Base-by-base conservation (phyloP, 129 eudicot genomes). In the Tagetes erecta region DNA sequence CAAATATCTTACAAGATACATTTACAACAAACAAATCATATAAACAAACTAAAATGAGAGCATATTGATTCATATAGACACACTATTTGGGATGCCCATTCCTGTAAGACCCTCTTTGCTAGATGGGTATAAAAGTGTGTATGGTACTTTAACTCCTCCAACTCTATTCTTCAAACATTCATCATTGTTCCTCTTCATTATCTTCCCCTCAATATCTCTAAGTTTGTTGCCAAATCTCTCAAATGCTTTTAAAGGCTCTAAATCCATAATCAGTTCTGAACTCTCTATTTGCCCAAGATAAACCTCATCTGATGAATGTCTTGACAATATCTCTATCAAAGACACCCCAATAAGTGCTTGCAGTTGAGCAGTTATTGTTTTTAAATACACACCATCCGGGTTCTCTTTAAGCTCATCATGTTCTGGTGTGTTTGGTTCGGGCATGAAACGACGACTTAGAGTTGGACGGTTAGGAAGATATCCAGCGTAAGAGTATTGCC, bases 401-500 rank as follows among this genome's bases (percentile, higher is more conserved):
- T 87, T 63, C 12, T 80, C 35, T 62, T 69, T 41, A 44, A 87
- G 87, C 83, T 87, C 91, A 2, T 79, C 83, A 7, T 87, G 84
- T 34, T 85, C 96, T 3, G 30, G 74, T 12, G 87, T 83, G 33
- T 79, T 66, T 3, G 79, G 84, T 64, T 87, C 84, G n/a, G 97
- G 97, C 80, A 87, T 85, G 41, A 84, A 51, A 14, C 77, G 64
- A 6, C 95, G 84, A 74, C 89, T 88, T 7, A 84, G 2, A 52
- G 91, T 80, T 5, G 97, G 97, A 3, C 91, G 82, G 53, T 88
- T 91, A 3, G 91, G 97, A 34, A 82, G 71, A 83, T 83, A 91
- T 2, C 97, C 97, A 0, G 81, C 97, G 34, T 91, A 91, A 38
- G 94, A 60, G 70, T 83, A 91, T 36, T 91, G 97, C n/a, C 97